Percentiles rank a stretch among this genome's conserved stretches.
These are phyloP conservation scores for Amaranthus palmeri DNA, from an alignment of 148 eudicot species.

Conservation along the genomic window DNA sequence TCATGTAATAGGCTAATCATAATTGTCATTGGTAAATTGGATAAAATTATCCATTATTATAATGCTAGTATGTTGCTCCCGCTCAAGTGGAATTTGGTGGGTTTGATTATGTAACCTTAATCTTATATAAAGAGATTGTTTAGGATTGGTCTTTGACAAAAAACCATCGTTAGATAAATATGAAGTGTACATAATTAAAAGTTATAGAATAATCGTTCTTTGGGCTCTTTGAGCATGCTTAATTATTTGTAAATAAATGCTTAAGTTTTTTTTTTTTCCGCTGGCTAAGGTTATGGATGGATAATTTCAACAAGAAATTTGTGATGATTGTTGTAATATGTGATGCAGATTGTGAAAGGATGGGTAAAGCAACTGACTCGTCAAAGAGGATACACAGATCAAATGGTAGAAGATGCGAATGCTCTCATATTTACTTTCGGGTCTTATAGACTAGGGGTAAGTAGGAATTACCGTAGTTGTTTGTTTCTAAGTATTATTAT, in stretches of 20 bases:
- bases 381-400: conserved; percentile 74
- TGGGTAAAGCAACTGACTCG: conserved; percentile 90
- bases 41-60: no score
- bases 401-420: conserved; percentile 91
- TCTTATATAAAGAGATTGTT: no score
- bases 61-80: no score
- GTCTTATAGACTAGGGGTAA: conserved; percentile 86
- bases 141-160: no score
- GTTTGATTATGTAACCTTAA: no score
- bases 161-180: no score
- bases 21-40: no score
- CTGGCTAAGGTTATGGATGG: background rate
- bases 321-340: conserved; percentile 5
- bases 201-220: no score
- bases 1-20: background rate
- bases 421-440: conserved; percentile 84
- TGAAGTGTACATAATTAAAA: no score
- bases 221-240: background rate
- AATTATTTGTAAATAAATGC: background rate
- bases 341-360: conserved; percentile 59
- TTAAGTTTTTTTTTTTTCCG: background rate
- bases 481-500: background rate
- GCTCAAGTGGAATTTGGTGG: no score
- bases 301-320: background rate
- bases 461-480: background rate